Conservation (phyloP, 164 flowering plant genomes). For the Litsea cubeba region DNA sequence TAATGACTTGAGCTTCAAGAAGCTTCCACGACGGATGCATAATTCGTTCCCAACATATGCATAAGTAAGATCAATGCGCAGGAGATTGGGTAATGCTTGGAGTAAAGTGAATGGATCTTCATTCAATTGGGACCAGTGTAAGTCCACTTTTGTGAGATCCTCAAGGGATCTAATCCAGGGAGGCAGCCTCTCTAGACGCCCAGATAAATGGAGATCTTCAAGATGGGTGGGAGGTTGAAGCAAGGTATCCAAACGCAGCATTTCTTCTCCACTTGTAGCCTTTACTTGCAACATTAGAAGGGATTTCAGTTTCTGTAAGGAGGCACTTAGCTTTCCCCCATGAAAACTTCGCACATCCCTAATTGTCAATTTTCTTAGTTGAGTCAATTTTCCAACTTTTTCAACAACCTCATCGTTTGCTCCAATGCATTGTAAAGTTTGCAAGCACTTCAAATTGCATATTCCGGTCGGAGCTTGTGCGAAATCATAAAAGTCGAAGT, state of each 20-base stretch:
- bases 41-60: background rate
- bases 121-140: background rate
- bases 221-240: constrained; percentile 12
- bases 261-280: background rate
- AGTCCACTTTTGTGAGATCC: constrained; percentile 20
- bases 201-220: constrained; percentile 24
- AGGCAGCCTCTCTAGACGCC: constrained; percentile 24
- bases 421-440: background rate
- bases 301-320: background rate
- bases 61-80: rapidly evolving
- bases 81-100: background rate
- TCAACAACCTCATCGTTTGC: background rate
- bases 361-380: background rate
- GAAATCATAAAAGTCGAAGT: background rate
- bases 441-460: background rate
- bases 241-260: background rate
- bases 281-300: background rate
- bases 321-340: background rate
- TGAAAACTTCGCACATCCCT: background rate
- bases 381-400: background rate
- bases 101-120: background rate
- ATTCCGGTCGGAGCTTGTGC: background rate
- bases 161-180: constrained; percentile 22
- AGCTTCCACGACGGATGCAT: background rate
- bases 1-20: background rate